A percentile compares a stretch with the other conserved stretches of the same genome.
Evolutionary conservation across 495 filamentous ascomycete genomes (phyloP).

Genomic region (Halenospora varia): DNA sequence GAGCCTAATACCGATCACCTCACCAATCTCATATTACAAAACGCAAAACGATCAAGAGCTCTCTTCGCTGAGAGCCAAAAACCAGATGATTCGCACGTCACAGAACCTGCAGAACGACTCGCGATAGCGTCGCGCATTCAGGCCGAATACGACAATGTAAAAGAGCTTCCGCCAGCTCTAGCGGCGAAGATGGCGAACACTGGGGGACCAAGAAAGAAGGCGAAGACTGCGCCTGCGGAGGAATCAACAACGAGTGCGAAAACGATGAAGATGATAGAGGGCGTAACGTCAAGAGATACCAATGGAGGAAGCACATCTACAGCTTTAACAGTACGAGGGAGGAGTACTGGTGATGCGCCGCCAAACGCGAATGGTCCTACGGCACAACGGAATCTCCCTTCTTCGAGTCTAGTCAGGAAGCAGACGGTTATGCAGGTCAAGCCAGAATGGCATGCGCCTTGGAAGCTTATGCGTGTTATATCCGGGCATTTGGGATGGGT

Average conservation of each 20-base stretch:
- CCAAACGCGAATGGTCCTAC: conserved; percentile 42
- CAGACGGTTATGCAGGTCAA: conserved; percentile 58
- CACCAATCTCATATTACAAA: conserved; percentile 43
- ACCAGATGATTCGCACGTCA: conserved; percentile 28
- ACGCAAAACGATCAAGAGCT: conserved; percentile 66
- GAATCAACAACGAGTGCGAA: conserved; percentile 41
- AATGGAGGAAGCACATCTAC: conserved; percentile 42
- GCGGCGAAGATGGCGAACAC: conserved; percentile 79
- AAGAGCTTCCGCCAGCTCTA: conserved; percentile 76
- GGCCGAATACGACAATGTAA: conserved; percentile 78
- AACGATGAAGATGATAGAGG: conserved; percentile 68
- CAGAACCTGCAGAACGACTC: conserved; percentile 39
- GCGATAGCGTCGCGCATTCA: conserved; percentile 58
- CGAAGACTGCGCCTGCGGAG: conserved; percentile 33
- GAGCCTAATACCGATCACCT: conserved; percentile 13
- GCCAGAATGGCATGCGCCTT: conserved; percentile 94
- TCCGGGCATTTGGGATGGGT: conserved; percentile 98
- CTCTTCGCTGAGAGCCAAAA: conserved; percentile 53
- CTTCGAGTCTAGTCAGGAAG: conserved; percentile 31
- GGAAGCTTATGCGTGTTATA: conserved; percentile 98
- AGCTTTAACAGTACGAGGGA: conserved; percentile 51
- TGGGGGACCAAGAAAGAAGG: conserved; percentile 50
- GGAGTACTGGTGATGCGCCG: conserved; percentile 18
- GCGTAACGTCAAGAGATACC: conserved; percentile 42
- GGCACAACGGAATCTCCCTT: conserved; percentile 43